Evolutionary conservation across 2,329 filamentous ascomycete genomes (phyloP).

Genomic region (Hymenoscyphus fraxineus): DNA sequence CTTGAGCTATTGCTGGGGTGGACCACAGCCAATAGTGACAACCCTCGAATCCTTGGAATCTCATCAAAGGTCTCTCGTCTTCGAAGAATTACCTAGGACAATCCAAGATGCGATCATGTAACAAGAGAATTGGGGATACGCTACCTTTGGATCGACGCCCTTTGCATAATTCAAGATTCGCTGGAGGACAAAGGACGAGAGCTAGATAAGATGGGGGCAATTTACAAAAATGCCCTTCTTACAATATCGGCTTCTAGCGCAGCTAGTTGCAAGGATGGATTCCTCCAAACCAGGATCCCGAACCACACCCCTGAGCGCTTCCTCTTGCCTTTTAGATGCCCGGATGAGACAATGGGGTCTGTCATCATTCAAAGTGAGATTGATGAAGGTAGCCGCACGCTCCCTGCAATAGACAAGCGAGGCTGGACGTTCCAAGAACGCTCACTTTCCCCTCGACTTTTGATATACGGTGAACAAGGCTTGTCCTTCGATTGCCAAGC

Average conservation of each 20-base stretch:
- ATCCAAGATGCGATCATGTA: not conserved
- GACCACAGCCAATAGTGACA: not conserved
- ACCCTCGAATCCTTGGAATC: not conserved
- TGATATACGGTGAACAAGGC: not conserved
- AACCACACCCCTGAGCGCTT: not conserved
- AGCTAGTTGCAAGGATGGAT: not conserved
- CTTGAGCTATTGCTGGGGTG: conserved; percentile 4
- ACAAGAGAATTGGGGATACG: not conserved
- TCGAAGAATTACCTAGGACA: not conserved
- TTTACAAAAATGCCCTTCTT: not conserved
- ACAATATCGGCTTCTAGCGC: not conserved
- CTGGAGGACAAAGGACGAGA: not conserved
- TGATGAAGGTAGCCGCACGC: not conserved
- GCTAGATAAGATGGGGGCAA: not conserved
- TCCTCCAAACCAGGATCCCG: not conserved
- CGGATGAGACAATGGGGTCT: not conserved
- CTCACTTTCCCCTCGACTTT: not conserved
- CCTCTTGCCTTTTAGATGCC: not conserved
- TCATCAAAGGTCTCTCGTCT: not conserved
- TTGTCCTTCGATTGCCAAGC: not conserved
- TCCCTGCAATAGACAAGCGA: not conserved
- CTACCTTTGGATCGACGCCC: conserved; percentile 5
- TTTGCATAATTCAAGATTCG: conserved; percentile 6
- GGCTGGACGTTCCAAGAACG: not conserved
- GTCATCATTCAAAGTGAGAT: not conserved